Evolutionary conservation across 2,329 filamentous ascomycete species (phyloP), one percentile per base, ranked within the genome.

Genomic region (Talaromyces sp.): DNA sequence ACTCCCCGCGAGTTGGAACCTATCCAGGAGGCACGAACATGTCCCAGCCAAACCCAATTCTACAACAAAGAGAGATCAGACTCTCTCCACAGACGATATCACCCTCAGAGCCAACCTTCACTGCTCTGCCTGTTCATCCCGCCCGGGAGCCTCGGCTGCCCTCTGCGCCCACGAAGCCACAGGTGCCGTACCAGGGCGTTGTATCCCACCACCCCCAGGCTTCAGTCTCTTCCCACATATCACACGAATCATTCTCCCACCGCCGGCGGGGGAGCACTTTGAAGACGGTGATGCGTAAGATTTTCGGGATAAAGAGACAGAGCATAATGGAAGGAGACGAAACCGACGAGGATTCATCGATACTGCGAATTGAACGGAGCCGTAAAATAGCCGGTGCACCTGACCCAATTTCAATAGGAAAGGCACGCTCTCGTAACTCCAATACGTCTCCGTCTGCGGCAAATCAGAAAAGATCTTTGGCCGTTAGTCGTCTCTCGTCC

Each of bases 231-330:
- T 69, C 64, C 12, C 58, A 66, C 14, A 55, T 65, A 29, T 65
- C 65, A 8, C 67, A 68, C 19, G 62, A 63, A 1, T 64, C 71
- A 1, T 59, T 66, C 35, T 65, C 66, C 14, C 74, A 77, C 63
- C 74, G 73, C 54, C 72, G 75, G 12, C 75, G 74, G 6, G 74
- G 71, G 10, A 77, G 75, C 59, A 75, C 75, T 2, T 59, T 77
- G 56, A 77, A 74, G 61, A 75, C 72, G 2, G 74, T 77, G n/a
- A 77, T 77, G 75, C 73, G 74, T 55, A 78, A 74, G 65, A 72
- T 78, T 51, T 78, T 78, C 65, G 75, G 71, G 38, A 70, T 73
- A 21, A 76, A 75, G 63, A 65, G 72, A 53, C 70, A 71, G 31
- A 74, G 72, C 52, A 66, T 72, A 53, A 53, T 67, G 12, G 72